Percentiles rank a stretch among this genome's conserved stretches.
These are phyloP conservation scores for Zizania latifolia DNA, from an alignment of 176 grass and related monocot species.

Conservation along the genomic window DNA sequence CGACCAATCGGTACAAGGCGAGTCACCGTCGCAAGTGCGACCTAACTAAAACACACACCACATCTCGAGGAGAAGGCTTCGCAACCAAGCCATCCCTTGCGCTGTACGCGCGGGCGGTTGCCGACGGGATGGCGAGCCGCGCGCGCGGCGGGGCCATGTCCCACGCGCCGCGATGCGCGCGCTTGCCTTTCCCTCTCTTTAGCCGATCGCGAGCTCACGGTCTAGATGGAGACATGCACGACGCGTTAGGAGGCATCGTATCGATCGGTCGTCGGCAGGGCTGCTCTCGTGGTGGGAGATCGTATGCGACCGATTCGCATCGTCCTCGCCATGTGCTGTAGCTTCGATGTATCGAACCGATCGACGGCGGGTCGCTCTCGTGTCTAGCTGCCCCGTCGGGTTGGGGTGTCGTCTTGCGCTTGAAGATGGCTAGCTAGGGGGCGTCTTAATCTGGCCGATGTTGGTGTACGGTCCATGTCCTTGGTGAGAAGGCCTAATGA, in stretches of 20 bases:
- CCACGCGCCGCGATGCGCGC: background rate
- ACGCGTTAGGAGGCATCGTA: too few species aligned
- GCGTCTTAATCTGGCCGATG: background rate
- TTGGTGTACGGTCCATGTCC: background rate
- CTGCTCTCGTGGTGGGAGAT: too few species aligned
- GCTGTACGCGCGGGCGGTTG: too few species aligned
- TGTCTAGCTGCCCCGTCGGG: background rate
- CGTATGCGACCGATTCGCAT: background rate
- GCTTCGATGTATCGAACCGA: background rate
- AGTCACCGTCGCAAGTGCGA: background rate
- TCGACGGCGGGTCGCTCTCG: background rate
- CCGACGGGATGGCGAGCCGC: conserved; percentile 4
- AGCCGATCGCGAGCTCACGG: background rate
- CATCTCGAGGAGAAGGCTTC: background rate
- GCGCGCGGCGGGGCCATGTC: background rate
- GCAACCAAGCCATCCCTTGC: background rate
- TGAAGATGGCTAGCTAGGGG: background rate
- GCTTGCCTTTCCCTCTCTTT: background rate
- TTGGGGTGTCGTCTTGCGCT: background rate
- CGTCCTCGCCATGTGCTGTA: background rate
- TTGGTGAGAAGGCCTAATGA: background rate
- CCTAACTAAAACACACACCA: background rate
- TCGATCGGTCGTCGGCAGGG: too few species aligned
- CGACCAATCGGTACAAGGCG: too few species aligned
- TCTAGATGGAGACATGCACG: too few species aligned